A percentile compares a stretch with the other conserved stretches of the same genome.
Evolutionary conservation across 73 alveolate species (phyloP).

Genomic region (Tetrahymena borealis): DNA sequence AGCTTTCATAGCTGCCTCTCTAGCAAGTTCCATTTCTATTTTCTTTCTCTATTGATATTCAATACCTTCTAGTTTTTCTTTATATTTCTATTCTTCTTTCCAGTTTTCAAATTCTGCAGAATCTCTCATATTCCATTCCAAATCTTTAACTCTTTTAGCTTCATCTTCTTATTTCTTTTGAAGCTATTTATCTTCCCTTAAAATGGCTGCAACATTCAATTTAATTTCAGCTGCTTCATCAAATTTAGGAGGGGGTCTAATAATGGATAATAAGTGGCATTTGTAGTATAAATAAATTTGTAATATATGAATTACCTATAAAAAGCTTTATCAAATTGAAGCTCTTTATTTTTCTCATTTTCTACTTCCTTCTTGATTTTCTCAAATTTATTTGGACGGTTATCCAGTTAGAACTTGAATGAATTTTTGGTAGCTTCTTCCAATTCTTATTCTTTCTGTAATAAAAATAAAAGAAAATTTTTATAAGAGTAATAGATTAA

Average conservation of each 20-base stretch:
- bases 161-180: conserved; percentile 90
- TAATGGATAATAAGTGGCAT: not conserved
- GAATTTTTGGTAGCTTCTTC: conserved; percentile 9
- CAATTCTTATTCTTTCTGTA: not conserved
- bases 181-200: conserved; percentile 86
- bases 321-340: conserved; percentile 51
- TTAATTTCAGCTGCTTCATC: conserved; percentile 79
- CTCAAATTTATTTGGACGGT: conserved; percentile 66
- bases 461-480: not conserved
- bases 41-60: conserved; percentile 92
- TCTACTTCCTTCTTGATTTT: conserved; percentile 63
- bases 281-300: not conserved
- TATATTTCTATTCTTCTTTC: conserved; percentile 83
- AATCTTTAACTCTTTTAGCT: conserved; percentile 76
- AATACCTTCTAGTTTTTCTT: conserved; percentile 82
- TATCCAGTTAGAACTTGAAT: conserved; percentile 66
- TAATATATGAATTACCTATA: not conserved
- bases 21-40: conserved; percentile 94
- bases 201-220: conserved; percentile 94
- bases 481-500: not conserved
- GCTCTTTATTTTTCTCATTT: conserved; percentile 46
- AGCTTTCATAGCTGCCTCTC: conserved; percentile 96
- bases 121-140: conserved; percentile 89
- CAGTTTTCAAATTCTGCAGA: conserved; percentile 91
- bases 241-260: conserved; percentile 54